Base-by-base conservation (phyloP, 768 basidiomycete species). In the Cyclocybe aegerita region DNA sequence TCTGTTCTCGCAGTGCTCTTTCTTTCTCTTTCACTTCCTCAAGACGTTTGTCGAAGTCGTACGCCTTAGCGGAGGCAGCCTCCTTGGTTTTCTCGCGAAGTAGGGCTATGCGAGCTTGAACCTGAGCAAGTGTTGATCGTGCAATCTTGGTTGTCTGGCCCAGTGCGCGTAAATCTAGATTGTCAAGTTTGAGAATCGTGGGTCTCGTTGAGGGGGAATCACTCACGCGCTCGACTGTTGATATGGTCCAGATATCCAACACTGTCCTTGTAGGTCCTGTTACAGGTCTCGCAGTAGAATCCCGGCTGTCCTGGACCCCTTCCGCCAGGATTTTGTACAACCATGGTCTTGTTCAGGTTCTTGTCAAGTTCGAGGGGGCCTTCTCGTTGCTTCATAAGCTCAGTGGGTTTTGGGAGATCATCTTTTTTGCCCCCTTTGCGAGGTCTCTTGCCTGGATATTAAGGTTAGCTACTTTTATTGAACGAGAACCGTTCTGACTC, bases 131-230 rank as follows among this genome's bases (percentile, higher is more conserved):
- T 0, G 95, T 95, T 2, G 97, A 98, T 12, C 94, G 82, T 60
- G 85, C 86, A 48, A 97, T 76, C 48, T 86, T 87, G 14, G 96
- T 99, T 2, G 93, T 93, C 72, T 98, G 97, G n/a, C 97, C 97
- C n/a, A 98, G 60, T 17, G 77, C 81, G 37, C 93, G 86, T 44
- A 99, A 76, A 76, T 99, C 97, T 98, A 65, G 39, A 14, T n/a
- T 30, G 44, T 49, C 7, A 35, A 30, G 46, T 50, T 39, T 38
- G 46, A 30, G 53, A 48, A 55, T 48, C 16, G 40, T 36, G n/a
- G 6, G 12, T 1, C 38, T 12, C n/a, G 7, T 46, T 40, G 38
- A 14, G 48, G 2, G 50, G 40, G 7, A 45, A 17, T 16, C 23
- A 82, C 93, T 61, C 66, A 98, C 96, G 96, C 47, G 83, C 83